These are phyloP conservation scores for Grosmannia serpens DNA, from an alignment of 2,329 filamentous ascomycete genomes.

Conservation along the genomic window DNA sequence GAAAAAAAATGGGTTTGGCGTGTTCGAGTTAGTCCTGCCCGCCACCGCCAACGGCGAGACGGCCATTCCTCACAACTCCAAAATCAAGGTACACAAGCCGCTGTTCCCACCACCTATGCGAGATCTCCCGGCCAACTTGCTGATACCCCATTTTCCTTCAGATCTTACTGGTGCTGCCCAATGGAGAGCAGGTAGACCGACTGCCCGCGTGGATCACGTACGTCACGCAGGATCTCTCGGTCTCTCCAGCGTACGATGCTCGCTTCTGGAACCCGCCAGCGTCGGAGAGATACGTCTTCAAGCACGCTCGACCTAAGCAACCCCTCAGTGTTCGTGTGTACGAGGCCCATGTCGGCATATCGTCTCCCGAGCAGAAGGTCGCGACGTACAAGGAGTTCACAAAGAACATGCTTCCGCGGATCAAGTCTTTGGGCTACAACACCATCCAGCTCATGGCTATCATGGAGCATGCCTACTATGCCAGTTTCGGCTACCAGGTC, in stretches of 20 bases:
- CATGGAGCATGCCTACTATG: conserved; percentile 99
- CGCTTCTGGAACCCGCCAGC: conserved; percentile 92
- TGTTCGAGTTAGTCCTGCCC: conserved; percentile 74
- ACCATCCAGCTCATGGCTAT: conserved; percentile 97
- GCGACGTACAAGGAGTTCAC: conserved; percentile 98
- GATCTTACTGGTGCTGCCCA: conserved; percentile 75
- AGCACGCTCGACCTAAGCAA: conserved; percentile 71
- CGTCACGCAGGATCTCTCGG: conserved; percentile 80
- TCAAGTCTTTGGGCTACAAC: conserved; percentile 87
- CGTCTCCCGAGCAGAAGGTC: conserved; percentile 77
- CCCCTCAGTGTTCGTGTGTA: conserved; percentile 84
- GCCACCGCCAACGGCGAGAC: conserved; percentile 57
- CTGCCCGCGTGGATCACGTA: conserved; percentile 96
- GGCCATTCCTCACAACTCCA: conserved; percentile 84
- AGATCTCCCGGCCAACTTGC: background rate
- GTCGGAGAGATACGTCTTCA: conserved; percentile 69
- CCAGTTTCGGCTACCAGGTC: conserved; percentile 96
- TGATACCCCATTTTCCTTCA: conserved; percentile 24
- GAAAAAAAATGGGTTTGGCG: conserved; percentile 74
- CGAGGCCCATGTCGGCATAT: conserved; percentile 97
- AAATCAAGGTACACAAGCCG: conserved; percentile 62
- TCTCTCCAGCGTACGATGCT: conserved; percentile 89
- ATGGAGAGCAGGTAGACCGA: conserved; percentile 72
- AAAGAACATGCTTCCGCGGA: conserved; percentile 78
- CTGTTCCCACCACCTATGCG: too few species aligned